A percentile compares a stretch with the other conserved stretches of the same genome.
Evolutionary conservation across 768 basidiomycete species (phyloP).

Genomic region (Ramaria sp.): DNA sequence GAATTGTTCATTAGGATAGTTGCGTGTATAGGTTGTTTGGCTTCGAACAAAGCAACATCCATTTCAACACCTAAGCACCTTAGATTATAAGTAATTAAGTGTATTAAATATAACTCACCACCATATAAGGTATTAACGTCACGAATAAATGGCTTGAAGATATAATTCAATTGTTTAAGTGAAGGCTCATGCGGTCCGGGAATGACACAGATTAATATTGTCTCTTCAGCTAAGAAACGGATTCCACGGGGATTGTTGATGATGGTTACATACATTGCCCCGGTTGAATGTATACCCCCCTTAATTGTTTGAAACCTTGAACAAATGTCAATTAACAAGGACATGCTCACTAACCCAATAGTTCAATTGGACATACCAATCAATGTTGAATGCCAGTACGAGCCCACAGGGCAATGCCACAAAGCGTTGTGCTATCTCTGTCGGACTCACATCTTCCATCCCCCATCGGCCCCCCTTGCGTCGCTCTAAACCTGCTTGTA

Average conservation of each 20-base stretch:
- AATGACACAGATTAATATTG: conserved; percentile 14
- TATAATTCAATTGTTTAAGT: conserved; percentile 10
- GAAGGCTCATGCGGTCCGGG: conserved; percentile 18
- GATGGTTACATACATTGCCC: conserved; percentile 17
- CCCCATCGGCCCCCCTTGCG: conserved; percentile 10
- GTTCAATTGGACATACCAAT: conserved; percentile 12
- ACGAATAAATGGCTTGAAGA: conserved; percentile 10
- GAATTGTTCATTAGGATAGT: conserved; percentile 10
- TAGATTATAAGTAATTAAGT: background rate
- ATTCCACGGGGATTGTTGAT: conserved; percentile 16
- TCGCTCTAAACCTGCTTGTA: conserved; percentile 16
- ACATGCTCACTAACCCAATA: background rate
- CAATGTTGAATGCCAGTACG: conserved; percentile 16
- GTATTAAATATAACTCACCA: conserved; percentile 7
- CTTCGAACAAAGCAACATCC: conserved; percentile 5
- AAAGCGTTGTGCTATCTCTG: conserved; percentile 1
- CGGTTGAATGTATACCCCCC: conserved; percentile 14
- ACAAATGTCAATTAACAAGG: too few species aligned
- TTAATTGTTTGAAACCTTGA: conserved; percentile 15
- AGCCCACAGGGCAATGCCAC: conserved; percentile 10
- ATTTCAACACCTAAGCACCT: conserved; percentile 1
- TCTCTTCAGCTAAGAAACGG: conserved; percentile 15
- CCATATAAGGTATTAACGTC: conserved; percentile 8
- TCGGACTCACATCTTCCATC: conserved; percentile 12
- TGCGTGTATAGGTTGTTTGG: conserved; percentile 3